Evolutionary conservation across 2,329 filamentous ascomycete genomes (phyloP), one percentile per base, ranked within the genome.

Genomic region (Emericellopsis atlantica): DNA sequence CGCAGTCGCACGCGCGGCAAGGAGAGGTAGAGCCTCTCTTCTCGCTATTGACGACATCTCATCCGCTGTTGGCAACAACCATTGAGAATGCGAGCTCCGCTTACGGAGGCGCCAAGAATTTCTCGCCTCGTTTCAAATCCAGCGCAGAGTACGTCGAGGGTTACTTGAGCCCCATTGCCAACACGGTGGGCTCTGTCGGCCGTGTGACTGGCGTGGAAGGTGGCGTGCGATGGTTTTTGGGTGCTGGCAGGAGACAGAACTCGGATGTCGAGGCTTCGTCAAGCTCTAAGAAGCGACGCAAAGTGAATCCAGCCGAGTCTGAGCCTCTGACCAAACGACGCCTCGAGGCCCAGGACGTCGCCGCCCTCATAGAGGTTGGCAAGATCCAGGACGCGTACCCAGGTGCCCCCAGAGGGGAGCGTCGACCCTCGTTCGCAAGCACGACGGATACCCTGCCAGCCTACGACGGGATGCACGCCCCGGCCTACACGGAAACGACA

Each of bases 141-240:
- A 78, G 88, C 45, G 90, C 86, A 38, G 87, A 95, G 57, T 87
- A 93, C 51, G 80, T 95, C 16, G 90, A 96, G 59, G 81, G 85
- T 37, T 90, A 86, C 49, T 77, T 95, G 40, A 85, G 83, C 2
- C 88, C 87, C 2, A 78, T 95, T 40, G 85, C 85, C 40, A 92
- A 85, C 54, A 92, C 86, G 0, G 84, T 95, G 24, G 84, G 85
- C 12, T 84, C 79, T 1, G 84, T 95, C 6, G 83, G 87, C 24
- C 77, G 86, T 24, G 80, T 81, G 26, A 95, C 90, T 1, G 90
- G 90, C 44, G 84, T 95, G 2, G 89, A 96, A 56, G 81, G 81
- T 42, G 82, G 87, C 42, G 74, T 95, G 12, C 74, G 92, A 39
- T 89, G 88, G 76, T 92, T 93, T 49, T 67, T 95, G 6, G 75